These are phyloP conservation scores for Gyrodon lividus DNA, from an alignment of 768 basidiomycete genomes.

Conservation along the genomic window DNA sequence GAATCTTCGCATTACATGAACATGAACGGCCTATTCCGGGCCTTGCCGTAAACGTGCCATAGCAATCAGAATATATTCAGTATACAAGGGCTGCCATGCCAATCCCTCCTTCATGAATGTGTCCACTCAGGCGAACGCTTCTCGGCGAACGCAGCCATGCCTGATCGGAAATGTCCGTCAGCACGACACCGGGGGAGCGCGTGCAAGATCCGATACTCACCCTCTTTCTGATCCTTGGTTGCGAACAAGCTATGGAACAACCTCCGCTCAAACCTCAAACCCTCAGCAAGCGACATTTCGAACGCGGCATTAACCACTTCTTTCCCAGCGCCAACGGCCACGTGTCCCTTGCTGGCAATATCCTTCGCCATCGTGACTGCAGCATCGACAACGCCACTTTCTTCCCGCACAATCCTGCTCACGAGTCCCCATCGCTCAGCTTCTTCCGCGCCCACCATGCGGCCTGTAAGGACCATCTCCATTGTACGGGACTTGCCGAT, in stretches of 20 bases:
- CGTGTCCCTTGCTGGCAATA: slow-evolving; percentile 79
- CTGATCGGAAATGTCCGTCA: slow-evolving; percentile 38
- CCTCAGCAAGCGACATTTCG: slow-evolving; percentile 79
- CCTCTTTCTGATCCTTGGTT: slow-evolving; percentile 94
- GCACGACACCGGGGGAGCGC: neutral
- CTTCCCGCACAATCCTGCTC: slow-evolving; percentile 73
- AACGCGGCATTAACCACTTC: slow-evolving; percentile 94
- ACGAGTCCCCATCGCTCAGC: slow-evolving; percentile 89
- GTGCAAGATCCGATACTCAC: slow-evolving; percentile 40
- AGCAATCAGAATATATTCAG: too few relatives aligned
- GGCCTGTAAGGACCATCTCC: slow-evolving; percentile 91
- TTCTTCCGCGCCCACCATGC: slow-evolving; percentile 74
- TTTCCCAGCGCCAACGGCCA: slow-evolving; percentile 86
- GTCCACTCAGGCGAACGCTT: slow-evolving; percentile 88
- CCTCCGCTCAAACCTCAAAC: slow-evolving; percentile 82
- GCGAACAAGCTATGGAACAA: slow-evolving; percentile 92
- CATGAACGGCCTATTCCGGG: too few relatives aligned
- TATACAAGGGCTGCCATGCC: too few relatives aligned
- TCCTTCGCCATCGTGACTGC: slow-evolving; percentile 76
- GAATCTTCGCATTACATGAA: too few relatives aligned
- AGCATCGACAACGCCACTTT: slow-evolving; percentile 82
- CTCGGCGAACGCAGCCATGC: slow-evolving; percentile 93
- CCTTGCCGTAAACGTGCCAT: too few relatives aligned
- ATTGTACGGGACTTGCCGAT: slow-evolving; percentile 93
- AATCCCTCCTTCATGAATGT: slow-evolving; percentile 35